Evolutionary conservation across 1,139 yeast species (phyloP), one percentile per base, ranked within the genome.

Genomic region (Kodamaea suecica): DNA sequence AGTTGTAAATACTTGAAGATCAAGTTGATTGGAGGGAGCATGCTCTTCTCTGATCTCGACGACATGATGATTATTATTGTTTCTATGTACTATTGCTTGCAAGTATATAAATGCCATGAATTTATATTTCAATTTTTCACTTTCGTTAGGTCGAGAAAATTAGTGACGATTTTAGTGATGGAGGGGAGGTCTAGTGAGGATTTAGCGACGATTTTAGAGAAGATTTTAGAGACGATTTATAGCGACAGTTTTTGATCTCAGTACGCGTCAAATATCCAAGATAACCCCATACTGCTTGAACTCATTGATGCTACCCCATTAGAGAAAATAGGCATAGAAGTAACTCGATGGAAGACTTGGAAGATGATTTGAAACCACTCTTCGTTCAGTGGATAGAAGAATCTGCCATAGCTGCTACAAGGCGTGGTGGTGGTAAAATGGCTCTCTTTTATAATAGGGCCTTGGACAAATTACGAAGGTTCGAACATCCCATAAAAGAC

Each of bases 21-120:
- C 53, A 88, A 78, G 58, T 88, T 90, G 61, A 90, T 87, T 23
- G 98, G 98, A 35, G 96, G 95, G 37, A 87, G 74, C 70, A 81
- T 75, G 17, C 64, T 48, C 51, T 60, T 59, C 48, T 61, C 66
- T 35, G 39, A 38, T 30, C 48, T 39, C 12, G 38, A 25, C 7
- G 28, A 31, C 41, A 34, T 39, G 29, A 16, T 30, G 13, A 29
- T 21, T 10, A 13, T 21, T 23, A 23, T 19, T 19, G 9, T 19
- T 6, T 19, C 21, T 19, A 6, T 19, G 21, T 19, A 9, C 17
- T 17, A 15, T 29, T 23, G 14, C 14, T 13, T 15, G 31, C 7
- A 14, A 9, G 4, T 9, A 11, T 19, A 19, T 6, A n/a, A n/a
- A n/a, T n/a, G n/a, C n/a, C n/a, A n/a, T n/a, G n/a, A n/a, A n/a